Base-by-base conservation (phyloP, 2,329 filamentous ascomycete genomes). In the Aureobasidium melanogenum region DNA sequence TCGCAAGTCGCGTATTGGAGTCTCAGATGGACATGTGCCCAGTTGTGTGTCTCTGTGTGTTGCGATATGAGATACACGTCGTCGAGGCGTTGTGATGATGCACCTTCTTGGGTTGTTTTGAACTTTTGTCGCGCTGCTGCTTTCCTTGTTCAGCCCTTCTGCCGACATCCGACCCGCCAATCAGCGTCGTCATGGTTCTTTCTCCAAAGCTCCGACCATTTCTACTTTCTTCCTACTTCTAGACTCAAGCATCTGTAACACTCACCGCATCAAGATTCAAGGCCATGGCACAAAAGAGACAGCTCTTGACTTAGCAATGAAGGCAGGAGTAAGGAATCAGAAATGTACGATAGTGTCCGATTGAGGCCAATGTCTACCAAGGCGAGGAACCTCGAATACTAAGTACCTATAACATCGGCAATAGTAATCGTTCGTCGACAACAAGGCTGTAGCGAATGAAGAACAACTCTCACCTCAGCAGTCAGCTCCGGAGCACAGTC, bases 121-220 rank as follows among this genome's bases (percentile, higher is more conserved):
- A 56, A 56, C 52, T 56, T 56, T 56, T 56, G 52, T 44, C 36
- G 36, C 36, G 36, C 51, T 36, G 47, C 47, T 51, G 5, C 12
- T 44, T 44, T 43, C 26, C 52, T 22, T 44, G 38, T 55, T 17
- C 22, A 17, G 14, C 17, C 32, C 34, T n/a, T n/a, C n/a, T 55
- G 51, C 51, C 51, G 51, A 24, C 55, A 14, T 22, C 41, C 43
- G 41, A 47, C 2, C n/a, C 43, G 43, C 55, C 55, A 58, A 58
- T 58, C 41, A 58, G 17, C 26, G n/a, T 34, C 28, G n/a, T 36
- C 55, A 36, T 39, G 19, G 41, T 22, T 24, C 43, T 38, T 47
- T 47, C 32, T 43, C 32, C 32, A 36, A 15, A 19, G 24, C 10
- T 22, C 30, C 28, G 28, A 22, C 46, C 17, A 32, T 10, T 50